Base-by-base conservation (phyloP, 2,329 filamentous ascomycete genomes). In the Penicillium occitanis region DNA sequence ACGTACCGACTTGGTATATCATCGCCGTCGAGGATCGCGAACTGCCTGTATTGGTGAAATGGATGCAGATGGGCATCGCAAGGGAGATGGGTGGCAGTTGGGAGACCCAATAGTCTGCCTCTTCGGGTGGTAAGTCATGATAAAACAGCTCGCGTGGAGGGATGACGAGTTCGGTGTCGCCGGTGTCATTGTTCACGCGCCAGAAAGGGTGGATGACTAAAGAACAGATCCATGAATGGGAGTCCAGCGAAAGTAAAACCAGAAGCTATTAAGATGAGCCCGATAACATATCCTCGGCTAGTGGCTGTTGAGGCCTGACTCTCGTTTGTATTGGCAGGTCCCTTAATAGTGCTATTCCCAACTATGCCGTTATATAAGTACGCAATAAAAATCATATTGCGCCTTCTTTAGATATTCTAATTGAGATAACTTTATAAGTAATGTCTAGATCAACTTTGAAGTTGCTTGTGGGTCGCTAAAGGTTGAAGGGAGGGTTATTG, bases 281-380 rank as follows among this genome's bases (percentile, higher is more conserved):
- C 83, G 44, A 25, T 2, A 25, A 83, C 80, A 60, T 74, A 72
- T 33, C 82, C 81, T n/a, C 8, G 1, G 5, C 11, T 7, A 51
- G n/a, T 14, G 5, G 48, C 17, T 6, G 13, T 51, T 51, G 48
- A 53, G 28, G 14, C n/a, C 50, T 58, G 3, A 3, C 22, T 25
- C 22, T 25, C 2, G 22, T 25, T 25, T 7, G 51, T 17, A 25
- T 69, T 64, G 0, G 81, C 72, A 60, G 84, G 73, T 6, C 76
- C 81, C 67, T 80, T 81, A 70, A 84, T 72, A 1, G 81, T 81
- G 68, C 82, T 84, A 68, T 74, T 75, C 51, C 79, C 82, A 1
- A 83, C 79, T 50, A 80, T 75, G 25, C 83, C 82, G 35, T 83
- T 83, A 64, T 83, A 85, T 0, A 82, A 84, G 71, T 85, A 83